Percentiles rank a stretch among this genome's conserved stretches.
Evolutionary conservation across 148 eudicot genomes (phyloP).

Genomic region (Diospyros lotus): DNA sequence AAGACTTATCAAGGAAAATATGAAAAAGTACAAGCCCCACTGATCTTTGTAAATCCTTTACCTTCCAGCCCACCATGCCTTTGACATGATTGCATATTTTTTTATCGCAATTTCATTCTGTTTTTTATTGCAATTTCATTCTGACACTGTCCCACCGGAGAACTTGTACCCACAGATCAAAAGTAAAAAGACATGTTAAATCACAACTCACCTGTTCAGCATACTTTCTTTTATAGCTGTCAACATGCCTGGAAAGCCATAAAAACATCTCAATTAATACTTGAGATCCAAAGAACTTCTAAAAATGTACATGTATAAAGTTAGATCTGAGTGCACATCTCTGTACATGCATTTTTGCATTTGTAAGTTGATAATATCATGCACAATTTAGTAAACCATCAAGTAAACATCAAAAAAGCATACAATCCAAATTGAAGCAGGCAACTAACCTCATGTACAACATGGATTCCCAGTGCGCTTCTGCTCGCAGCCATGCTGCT

Average conservation of each 20-base stretch:
- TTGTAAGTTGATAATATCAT: background rate
- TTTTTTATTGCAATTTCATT: background rate
- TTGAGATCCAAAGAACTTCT: conserved; percentile 1
- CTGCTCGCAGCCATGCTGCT: conserved; percentile 88
- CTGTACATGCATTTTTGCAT: no score
- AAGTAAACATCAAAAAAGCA: background rate
- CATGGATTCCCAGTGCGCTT: conserved; percentile 77
- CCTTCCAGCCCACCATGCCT: no score
- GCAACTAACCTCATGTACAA: conserved; percentile 53
- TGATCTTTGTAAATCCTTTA: no score
- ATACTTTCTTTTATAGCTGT: conserved; percentile 59
- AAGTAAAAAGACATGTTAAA: background rate
- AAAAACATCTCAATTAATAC: conserved; percentile 11
- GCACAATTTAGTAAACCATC: background rate
- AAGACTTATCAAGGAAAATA: no score
- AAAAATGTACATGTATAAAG: background rate
- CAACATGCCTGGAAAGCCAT: conserved; percentile 57
- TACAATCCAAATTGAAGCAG: background rate
- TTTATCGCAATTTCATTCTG: background rate
- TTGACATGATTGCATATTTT: no score
- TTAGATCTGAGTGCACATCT: background rate
- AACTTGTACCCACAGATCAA: background rate
- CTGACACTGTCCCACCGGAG: background rate
- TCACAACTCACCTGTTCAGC: conserved; percentile 62
- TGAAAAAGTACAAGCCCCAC: no score